phyloP scores from a whole-genome alignment of 208 protist genomes.

The Endotrypanum monterogeii region DNA sequence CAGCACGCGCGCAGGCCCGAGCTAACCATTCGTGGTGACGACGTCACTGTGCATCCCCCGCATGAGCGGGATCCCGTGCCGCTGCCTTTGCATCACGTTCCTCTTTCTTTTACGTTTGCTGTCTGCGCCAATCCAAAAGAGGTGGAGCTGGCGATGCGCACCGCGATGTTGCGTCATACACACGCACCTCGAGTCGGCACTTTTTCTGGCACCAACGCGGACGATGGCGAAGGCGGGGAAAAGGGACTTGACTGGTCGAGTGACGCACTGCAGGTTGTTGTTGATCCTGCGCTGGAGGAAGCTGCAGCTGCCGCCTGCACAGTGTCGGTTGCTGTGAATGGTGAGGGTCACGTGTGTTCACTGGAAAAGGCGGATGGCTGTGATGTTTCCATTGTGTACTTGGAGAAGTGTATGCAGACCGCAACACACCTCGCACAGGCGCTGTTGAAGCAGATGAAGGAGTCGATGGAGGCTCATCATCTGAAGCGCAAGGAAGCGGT shows the following conservation, averaged over 20 bases:
- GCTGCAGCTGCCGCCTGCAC: slow-evolving; percentile 60
- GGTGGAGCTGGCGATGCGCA: slow-evolving; percentile 36
- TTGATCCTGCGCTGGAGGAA: slow-evolving; percentile 77
- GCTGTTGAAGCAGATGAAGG: slow-evolving; percentile 57
- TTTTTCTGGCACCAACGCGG: neutral
- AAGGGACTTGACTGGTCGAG: slow-evolving; percentile 9
- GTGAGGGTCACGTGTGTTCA: slow-evolving; percentile 81
- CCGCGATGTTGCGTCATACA: slow-evolving; percentile 25
- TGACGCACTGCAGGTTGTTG: slow-evolving; percentile 59
- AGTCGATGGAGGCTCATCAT: slow-evolving; percentile 72
- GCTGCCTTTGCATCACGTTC: slow-evolving; percentile 94
- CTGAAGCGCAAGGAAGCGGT: slow-evolving; percentile 50
- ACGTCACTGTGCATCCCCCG: slow-evolving; percentile 80
- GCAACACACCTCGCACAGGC: slow-evolving; percentile 45
- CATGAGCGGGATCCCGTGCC: slow-evolving; percentile 95
- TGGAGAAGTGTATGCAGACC: slow-evolving; percentile 58
- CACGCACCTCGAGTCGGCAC: slow-evolving; percentile 10
- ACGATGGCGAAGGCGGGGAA: neutral
- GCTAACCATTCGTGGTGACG: slow-evolving; percentile 90
- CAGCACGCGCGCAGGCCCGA: slow-evolving; percentile 95
- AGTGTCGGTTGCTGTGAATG: slow-evolving; percentile 79
- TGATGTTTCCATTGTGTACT: slow-evolving; percentile 45
- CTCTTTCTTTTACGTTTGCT: slow-evolving; percentile 82
- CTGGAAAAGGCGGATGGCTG: slow-evolving; percentile 78
- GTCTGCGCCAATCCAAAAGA: slow-evolving; percentile 54